phyloP scores from a whole-genome alignment of 106 monocot species.

The Iris macrosiphon region DNA sequence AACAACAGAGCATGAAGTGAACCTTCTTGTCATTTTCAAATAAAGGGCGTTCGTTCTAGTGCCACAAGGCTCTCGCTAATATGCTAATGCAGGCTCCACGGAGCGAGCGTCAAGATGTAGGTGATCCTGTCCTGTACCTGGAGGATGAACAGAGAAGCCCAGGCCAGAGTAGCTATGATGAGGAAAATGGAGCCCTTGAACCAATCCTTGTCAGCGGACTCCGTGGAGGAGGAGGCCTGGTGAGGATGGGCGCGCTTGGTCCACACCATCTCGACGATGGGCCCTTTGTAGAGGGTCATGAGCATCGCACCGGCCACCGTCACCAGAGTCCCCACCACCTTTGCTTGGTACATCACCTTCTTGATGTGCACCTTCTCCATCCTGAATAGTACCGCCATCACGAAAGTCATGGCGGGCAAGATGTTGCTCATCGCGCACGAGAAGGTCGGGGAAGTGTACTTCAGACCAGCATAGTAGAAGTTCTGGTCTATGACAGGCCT shows the following conservation, averaged over 20 bases:
- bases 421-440: constrained; percentile 79
- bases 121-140: no score
- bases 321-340: constrained; percentile 35
- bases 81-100: no score
- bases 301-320: constrained; percentile 43
- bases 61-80: no score
- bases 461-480: constrained; percentile 62
- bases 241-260: constrained; percentile 10
- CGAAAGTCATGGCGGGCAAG: constrained; percentile 69
- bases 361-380: constrained; percentile 39
- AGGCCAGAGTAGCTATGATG: constrained; percentile 53
- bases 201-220: constrained; percentile 35
- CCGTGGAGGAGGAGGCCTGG: background rate
- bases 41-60: no score
- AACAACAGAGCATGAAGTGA: background rate
- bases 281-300: constrained; percentile 45
- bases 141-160: constrained; percentile 61
- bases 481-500: constrained; percentile 73
- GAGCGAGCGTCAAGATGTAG: no score
- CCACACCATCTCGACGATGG: constrained; percentile 42
- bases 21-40: no score
- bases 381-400: constrained; percentile 53
- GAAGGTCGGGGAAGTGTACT: constrained; percentile 63
- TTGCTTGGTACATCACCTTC: constrained; percentile 38
- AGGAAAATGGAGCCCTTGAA: constrained; percentile 58